These are phyloP conservation scores for Globisporangium yorkense DNA, from an alignment of 352 stramenopile genomes.

Conservation along the genomic window DNA sequence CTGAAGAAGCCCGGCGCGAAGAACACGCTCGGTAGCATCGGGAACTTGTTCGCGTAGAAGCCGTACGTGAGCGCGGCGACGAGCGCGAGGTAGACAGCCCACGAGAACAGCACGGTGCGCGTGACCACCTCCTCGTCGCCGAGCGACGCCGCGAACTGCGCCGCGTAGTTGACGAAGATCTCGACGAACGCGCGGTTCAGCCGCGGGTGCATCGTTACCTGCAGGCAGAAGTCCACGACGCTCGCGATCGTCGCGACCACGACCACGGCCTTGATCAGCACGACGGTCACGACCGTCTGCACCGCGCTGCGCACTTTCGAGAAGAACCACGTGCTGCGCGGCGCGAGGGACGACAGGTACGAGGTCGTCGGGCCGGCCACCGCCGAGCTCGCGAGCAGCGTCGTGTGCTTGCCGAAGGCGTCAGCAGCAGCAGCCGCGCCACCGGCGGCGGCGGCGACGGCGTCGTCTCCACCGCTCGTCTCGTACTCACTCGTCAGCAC, in stretches of 20 bases:
- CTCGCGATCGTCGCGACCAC: conserved; percentile 50
- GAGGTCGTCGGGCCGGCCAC: conserved; percentile 14
- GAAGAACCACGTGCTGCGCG: conserved; percentile 8
- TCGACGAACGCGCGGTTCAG: conserved; percentile 62
- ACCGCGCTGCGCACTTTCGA: conserved; percentile 9
- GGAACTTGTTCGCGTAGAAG: conserved; percentile 44
- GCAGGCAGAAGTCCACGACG: conserved; percentile 65
- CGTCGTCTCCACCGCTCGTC: not conserved
- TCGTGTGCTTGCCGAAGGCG: conserved; percentile 37
- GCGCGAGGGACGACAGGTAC: conserved; percentile 20
- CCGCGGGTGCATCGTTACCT: conserved; percentile 61
- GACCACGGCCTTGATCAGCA: conserved; percentile 44
- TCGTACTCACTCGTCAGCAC: conserved; percentile 56
- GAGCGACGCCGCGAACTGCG: conserved; percentile 51
- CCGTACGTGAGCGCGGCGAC: conserved; percentile 43
- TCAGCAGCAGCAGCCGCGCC: conserved; percentile 5
- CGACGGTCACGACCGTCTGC: conserved; percentile 16
- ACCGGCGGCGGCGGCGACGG: conserved; percentile 8
- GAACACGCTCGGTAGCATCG: conserved; percentile 46
- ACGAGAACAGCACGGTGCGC: conserved; percentile 43
- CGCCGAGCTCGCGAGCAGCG: conserved; percentile 25
- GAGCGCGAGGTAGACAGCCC: conserved; percentile 41
- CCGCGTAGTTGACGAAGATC: conserved; percentile 62
- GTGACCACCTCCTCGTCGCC: conserved; percentile 58
- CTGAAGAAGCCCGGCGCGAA: conserved; percentile 21